Evolutionary conservation across 1,284 basidiomycete genomes (phyloP), one percentile per base, ranked within the genome.

Genomic region (Pseudozyma hubeiensis): DNA sequence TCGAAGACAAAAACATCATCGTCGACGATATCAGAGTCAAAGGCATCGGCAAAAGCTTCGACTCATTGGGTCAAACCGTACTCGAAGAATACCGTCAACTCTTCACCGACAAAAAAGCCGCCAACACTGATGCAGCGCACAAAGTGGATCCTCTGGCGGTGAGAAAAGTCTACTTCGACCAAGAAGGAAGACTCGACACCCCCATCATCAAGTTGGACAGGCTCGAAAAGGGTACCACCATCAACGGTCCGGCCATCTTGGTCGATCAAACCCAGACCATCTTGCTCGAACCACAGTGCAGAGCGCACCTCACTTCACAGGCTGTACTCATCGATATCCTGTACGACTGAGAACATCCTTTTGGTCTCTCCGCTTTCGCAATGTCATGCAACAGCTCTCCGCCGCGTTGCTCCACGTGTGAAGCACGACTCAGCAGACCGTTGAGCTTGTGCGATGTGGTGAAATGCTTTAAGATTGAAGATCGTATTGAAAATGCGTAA

Each of bases 231-330:
- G 94, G 94, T 4, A 90, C 93, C 63, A 86, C 87, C 31, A 87
- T 97, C 34, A 82, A 87, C 34, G 93, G 94, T 0, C 93, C 94
- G 3, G 92, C 92, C 24, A 90, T 95, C 88, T 90, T 96, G 66
- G 92, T 97, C 74, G 94, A 97, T 84, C 87, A 93, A 78, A 97
- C 94, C 14, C 94, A 96, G 86, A 96, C 93, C 30, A 92, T 96
- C 67, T 90, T 94, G 39, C 84, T 95, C 9, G 81, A 83, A 49
- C 82, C 82, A 10, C 47, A 56, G 2, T 84, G 81, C 53, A 59
- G 54, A 33, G 83, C 83, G 2, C 63, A 71, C 30, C 64, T 81
- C 50, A 72, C 73, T 30, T 63, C 55, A 17, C 61, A 77, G 30
- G 74, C 75, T 3, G 80, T 83, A 6, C 56, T 81, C 39, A 58